These are phyloP conservation scores for Rubroboletus pulcherrimus DNA, from an alignment of 768 basidiomycete genomes.

Conservation along the genomic window DNA sequence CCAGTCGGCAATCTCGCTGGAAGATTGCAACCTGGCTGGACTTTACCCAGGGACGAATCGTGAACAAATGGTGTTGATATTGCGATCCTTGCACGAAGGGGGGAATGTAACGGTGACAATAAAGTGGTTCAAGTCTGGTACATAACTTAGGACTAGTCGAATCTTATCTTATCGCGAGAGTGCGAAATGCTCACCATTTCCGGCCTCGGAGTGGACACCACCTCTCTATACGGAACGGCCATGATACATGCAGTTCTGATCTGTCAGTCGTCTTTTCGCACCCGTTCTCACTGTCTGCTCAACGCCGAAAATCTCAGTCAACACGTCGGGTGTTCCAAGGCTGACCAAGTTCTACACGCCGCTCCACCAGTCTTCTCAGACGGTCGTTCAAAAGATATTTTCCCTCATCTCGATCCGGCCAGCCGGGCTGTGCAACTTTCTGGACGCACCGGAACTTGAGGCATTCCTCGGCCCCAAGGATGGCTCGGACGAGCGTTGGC, in stretches of 20 bases:
- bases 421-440: constrained; percentile 87
- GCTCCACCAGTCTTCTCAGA: constrained; percentile 54
- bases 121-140: not conserved
- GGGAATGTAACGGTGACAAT: not conserved
- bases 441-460: constrained; percentile 88
- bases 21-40: constrained; percentile 72
- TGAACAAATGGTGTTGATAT: constrained; percentile 13
- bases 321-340: constrained; percentile 85
- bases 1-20: constrained; percentile 91
- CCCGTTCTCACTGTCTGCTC: constrained; percentile 17
- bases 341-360: constrained; percentile 89
- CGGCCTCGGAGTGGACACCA: too few species aligned
- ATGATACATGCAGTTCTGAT: constrained; percentile 90
- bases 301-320: constrained; percentile 54
- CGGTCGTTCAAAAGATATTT: constrained; percentile 85
- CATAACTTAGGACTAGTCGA: not conserved
- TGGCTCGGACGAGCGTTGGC: constrained; percentile 59
- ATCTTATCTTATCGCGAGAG: not conserved
- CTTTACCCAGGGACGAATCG: constrained; percentile 65
- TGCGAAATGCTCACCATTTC: not conserved
- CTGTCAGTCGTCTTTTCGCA: constrained; percentile 46
- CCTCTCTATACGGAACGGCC: constrained; percentile 1
- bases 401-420: constrained; percentile 81
- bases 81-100: not conserved
- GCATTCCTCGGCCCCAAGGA: constrained; percentile 56